Evolutionary conservation across 768 basidiomycete genomes (phyloP), one percentile per base, ranked within the genome.

Genomic region (Rhizopogon vesiculosus): DNA sequence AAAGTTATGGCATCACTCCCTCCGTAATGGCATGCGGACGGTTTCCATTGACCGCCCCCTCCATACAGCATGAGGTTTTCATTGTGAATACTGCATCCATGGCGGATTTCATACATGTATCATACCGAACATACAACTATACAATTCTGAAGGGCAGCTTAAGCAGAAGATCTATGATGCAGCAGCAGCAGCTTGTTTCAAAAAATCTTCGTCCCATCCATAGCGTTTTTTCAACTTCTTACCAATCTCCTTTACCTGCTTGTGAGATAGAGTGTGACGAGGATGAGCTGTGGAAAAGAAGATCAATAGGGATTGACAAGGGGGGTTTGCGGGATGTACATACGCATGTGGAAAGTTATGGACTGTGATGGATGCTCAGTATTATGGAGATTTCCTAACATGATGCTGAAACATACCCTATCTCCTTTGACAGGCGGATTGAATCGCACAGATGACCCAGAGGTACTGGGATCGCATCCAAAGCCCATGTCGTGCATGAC

Each of bases 401-500:
- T 25, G 25, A 35, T 12, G 29, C 39, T 28, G 29, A 29, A 39
- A 41, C 77, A 67, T 58, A 81, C 80, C 57, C 64, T 72, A 61
- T 81, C 79, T 42, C 62, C 67, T 42, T 67, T 64, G 61, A 84
- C 74, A 16, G 87, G 90, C 46, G 89, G 89, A 67, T 89, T 83
- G 63, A 92, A 92, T 39, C 89, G 80, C 38, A 92, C 90, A 66
- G 87, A 88, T 10, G 89, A 91, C 2, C 90, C 90, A 18, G 89
- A 87, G 2, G 88, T 89, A 57, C 82, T 83, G 4, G 85, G 85
- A 64, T 85, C 83, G 59, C 84, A 85, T 3, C 71, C 70, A 68
- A 92, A 92, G 35, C 89, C 89, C 81, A 92, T 84, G 46, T 87
- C 86, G 35, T 74, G 71, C 89, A 92, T 89, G 39, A 89, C 70